Conservation (phyloP, 2,329 filamentous ascomycete species). For the Cryoendolithus antarcticus region DNA sequence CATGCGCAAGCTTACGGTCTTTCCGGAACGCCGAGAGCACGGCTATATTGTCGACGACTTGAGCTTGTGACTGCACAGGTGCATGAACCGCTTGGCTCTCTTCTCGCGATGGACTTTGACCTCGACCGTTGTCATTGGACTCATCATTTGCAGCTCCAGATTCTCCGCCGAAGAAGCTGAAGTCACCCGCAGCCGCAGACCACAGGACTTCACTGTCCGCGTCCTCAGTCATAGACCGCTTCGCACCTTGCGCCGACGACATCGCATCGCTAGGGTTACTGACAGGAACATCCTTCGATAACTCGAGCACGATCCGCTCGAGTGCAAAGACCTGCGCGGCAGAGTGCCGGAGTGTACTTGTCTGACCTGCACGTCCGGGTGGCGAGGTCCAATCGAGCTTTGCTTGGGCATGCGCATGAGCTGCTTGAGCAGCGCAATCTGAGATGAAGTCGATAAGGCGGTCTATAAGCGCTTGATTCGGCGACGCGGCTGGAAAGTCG, state of each 20-base stretch:
- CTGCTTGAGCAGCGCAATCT: conserved; percentile 43
- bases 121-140: conserved; percentile 8
- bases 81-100: not conserved
- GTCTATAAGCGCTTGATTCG: conserved; percentile 28
- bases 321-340: conserved; percentile 38
- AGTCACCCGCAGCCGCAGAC: conserved; percentile 47
- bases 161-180: conserved; percentile 48
- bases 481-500: conserved; percentile 34
- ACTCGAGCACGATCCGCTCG: conserved; percentile 43
- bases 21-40: conserved; percentile 43
- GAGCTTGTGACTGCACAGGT: not conserved
- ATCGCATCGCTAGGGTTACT: too few species aligned
- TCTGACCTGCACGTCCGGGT: conserved; percentile 39
- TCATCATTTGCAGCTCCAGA: conserved; percentile 10
- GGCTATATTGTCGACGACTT: conserved; percentile 37
- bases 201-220: conserved; percentile 47
- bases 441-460: conserved; percentile 42
- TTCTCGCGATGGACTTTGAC: too few species aligned
- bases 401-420: conserved; percentile 41
- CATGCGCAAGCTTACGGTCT: conserved; percentile 38
- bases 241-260: conserved; percentile 24
- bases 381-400: conserved; percentile 45
- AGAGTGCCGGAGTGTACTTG: conserved; percentile 32
- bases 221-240: conserved; percentile 46
- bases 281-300: conserved; percentile 21